Evolutionary conservation across 495 filamentous ascomycete species (phyloP).

Genomic region (Tricharina praecox): DNA sequence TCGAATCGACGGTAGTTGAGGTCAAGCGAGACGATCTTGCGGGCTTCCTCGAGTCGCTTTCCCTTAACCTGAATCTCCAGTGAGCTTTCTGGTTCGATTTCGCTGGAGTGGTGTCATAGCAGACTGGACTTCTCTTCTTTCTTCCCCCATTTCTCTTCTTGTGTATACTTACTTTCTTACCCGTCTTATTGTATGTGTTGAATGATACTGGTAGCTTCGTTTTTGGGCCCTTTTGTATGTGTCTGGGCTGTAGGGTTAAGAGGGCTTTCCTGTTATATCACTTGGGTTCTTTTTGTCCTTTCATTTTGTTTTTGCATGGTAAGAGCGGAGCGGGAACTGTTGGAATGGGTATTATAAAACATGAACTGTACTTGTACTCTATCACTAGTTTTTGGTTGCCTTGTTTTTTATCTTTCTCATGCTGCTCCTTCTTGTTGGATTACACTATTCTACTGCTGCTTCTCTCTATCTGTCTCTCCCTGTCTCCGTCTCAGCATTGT

Average conservation of each 20-base stretch:
- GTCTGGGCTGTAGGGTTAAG: not conserved
- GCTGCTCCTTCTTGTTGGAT: too few species aligned
- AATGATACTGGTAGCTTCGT: not conserved
- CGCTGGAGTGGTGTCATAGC: not conserved
- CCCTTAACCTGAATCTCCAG: conserved; percentile 50
- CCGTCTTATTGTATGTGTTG: not conserved
- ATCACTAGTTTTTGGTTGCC: too few species aligned
- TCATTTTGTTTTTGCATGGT: not conserved
- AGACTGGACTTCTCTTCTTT: not conserved
- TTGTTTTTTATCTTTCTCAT: too few species aligned
- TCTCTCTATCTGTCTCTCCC: too few species aligned
- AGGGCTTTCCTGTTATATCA: not conserved
- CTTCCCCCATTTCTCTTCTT: conserved; percentile 1
- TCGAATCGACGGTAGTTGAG: conserved; percentile 93
- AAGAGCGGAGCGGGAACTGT: not conserved
- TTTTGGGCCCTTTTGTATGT: not conserved
- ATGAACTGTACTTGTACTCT: too few species aligned
- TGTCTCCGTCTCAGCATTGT: too few species aligned
- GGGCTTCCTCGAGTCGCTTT: conserved; percentile 79
- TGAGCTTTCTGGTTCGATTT: not conserved
- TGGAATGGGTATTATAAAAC: conserved; percentile 2
- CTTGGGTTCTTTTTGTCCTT: not conserved
- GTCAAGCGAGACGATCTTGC: conserved; percentile 87
- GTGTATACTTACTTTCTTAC: not conserved
- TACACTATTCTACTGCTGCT: too few species aligned